Base-by-base conservation (phyloP, 441 rosid species). In the Erodium chrysanthum region DNA sequence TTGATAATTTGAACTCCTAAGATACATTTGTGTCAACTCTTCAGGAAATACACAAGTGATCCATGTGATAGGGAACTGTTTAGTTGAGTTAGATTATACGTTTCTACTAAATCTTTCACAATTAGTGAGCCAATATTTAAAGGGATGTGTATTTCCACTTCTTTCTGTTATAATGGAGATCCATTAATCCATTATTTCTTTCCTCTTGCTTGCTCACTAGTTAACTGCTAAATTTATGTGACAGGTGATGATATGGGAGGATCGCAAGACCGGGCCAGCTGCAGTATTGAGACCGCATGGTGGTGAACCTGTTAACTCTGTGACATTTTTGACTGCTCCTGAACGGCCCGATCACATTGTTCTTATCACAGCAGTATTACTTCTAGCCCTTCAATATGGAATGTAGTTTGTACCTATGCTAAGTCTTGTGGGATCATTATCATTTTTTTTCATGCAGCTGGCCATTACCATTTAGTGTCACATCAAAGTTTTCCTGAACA, bases 241-340 rank as follows among this genome's bases (percentile, higher is more conserved):
- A 73, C 85, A 94, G 99, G 82, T 94, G 60, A 91, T 89, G 82
- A 87, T 94, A 71, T 94, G 99, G 99, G 94, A 91, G 76, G 94
- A 89, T 65, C 84, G 81, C 56, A 94, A 83, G 77, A 76, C 81
- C 18, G 79, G 71, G 25, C 96, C 96, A 59, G 88, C 87, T 76
- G 80, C 83, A 64, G 77, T 84, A 52, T 78, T 94, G 74, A 89
- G 85, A 79, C 96, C 97, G 56, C 89, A 94, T 78, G 88, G 85
- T 70, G 97, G 97, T 59, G 84, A 84, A 65, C 90, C 96, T 73
- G 96, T 94, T 71, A 82, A 81, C 70, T 91, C 90, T 42, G 95
- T 82, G 64, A 78, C 85, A 67, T 91, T 89, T 78, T 79, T 94
- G 73, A 81, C 89, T 40, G 84, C 91, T 17, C 84, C 99, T 58